These are phyloP conservation scores for Euphorbia corollata DNA, from an alignment of 441 rosid species.

Conservation along the genomic window DNA sequence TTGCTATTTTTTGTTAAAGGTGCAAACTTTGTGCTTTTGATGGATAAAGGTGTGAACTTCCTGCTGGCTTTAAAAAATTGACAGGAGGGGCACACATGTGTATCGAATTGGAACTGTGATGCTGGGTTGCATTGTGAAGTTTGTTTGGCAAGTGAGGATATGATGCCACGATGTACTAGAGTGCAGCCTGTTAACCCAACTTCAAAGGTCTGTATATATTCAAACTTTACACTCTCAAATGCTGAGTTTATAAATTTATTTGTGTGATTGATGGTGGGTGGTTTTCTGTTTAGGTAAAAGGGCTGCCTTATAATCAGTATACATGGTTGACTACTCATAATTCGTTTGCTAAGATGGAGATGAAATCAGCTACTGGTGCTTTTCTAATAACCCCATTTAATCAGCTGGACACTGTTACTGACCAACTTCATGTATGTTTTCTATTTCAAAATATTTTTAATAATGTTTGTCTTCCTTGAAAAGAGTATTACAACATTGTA, in stretches of 20 bases:
- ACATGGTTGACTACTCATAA: slow-evolving; percentile 87
- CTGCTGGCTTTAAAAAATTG: not conserved
- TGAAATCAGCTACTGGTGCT: slow-evolving; percentile 48
- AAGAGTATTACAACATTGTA: not conserved
- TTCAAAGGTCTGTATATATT: slow-evolving; percentile 42
- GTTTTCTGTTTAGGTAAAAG: slow-evolving; percentile 48
- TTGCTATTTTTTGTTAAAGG: not conserved
- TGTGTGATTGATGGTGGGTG: not conserved
- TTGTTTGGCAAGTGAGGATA: slow-evolving; percentile 52
- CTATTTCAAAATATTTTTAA: not conserved
- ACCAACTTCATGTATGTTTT: slow-evolving; percentile 57
- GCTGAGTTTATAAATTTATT: not conserved
- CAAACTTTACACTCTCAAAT: not conserved
- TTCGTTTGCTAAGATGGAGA: slow-evolving; percentile 51
- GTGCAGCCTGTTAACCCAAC: slow-evolving; percentile 59
- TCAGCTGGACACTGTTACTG: slow-evolving; percentile 76
- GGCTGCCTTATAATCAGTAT: slow-evolving; percentile 72
- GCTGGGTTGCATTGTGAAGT: slow-evolving; percentile 69
- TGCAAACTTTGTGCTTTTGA: too few species aligned
- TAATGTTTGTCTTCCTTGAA: slow-evolving; percentile 10
- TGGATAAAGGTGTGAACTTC: too few species aligned
- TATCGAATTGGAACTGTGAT: slow-evolving; percentile 45
- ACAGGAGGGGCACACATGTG: slow-evolving; percentile 70
- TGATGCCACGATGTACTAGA: slow-evolving; percentile 65
- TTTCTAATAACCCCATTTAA: slow-evolving; percentile 43